Percentiles rank a stretch among this genome's conserved stretches.
These are phyloP conservation scores for Papilionanthe hybrid DNA, from an alignment of 116 monocot genomes.

Conservation along the genomic window DNA sequence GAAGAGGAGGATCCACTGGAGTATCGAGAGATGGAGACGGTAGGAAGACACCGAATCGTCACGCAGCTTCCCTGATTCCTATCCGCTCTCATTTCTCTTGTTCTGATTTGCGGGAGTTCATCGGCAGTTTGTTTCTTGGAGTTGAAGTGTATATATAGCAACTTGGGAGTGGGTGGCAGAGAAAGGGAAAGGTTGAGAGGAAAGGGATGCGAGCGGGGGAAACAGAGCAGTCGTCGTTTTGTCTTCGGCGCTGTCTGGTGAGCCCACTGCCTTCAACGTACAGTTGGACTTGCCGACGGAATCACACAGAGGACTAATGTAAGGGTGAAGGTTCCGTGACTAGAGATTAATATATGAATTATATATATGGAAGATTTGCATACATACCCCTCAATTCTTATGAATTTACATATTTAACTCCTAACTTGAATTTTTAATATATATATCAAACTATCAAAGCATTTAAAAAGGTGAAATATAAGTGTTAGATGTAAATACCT, in stretches of 20 bases:
- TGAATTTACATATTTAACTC: too few species aligned
- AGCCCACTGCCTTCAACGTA: neutral
- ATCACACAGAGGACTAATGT: neutral
- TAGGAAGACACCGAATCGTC: slow-evolving; percentile 28
- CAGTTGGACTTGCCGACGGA: neutral
- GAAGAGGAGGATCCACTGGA: slow-evolving; percentile 23
- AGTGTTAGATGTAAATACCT: too few species aligned
- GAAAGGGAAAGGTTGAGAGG: neutral
- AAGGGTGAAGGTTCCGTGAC: too few species aligned
- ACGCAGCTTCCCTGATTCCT: slow-evolving; percentile 37
- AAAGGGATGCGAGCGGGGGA: neutral
- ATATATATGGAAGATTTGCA: too few species aligned
- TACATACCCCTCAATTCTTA: too few species aligned
- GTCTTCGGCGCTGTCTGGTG: neutral
- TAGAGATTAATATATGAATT: too few species aligned
- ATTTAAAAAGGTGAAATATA: too few species aligned
- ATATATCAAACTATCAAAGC: too few species aligned
- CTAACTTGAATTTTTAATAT: too few species aligned
- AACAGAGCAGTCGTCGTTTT: slow-evolving; percentile 8
- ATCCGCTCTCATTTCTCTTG: slow-evolving; percentile 21
- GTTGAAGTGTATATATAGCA: neutral
- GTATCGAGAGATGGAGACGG: slow-evolving; percentile 27
- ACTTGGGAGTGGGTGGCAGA: neutral
- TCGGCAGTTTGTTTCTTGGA: neutral
- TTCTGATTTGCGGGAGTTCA: neutral